Evolutionary conservation across 2,329 filamentous ascomycete genomes (phyloP).

Genomic region (Phialemonium atrogriseum): DNA sequence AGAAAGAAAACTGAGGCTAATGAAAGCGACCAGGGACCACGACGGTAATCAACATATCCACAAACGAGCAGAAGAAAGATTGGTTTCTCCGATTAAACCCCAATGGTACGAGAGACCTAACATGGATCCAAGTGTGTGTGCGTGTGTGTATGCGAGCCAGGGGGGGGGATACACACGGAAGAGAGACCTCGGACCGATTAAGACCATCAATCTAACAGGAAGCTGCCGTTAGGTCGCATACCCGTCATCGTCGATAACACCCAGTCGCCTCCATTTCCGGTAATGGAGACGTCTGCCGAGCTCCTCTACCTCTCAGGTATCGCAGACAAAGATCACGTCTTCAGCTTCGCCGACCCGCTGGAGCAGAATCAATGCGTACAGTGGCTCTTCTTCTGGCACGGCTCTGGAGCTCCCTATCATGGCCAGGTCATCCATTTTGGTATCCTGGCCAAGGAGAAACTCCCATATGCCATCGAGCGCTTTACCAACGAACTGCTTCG

Average conservation of each 20-base stretch:
- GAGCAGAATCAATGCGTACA: not conserved
- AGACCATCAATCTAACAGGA: no score
- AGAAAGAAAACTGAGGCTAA: no score
- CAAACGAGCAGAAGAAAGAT: constrained; percentile 2
- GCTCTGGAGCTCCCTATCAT: not conserved
- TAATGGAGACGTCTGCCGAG: not conserved
- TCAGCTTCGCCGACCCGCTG: not conserved
- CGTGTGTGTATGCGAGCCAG: no score
- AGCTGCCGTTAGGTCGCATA: no score
- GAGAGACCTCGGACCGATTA: no score
- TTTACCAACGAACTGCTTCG: constrained; percentile 1
- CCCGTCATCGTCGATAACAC: constrained; percentile 1
- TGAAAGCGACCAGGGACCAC: no score
- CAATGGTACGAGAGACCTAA: no score
- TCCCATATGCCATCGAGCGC: not conserved
- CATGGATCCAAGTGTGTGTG: no score
- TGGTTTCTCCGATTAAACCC: constrained; percentile 1
- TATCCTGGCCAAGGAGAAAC: not conserved
- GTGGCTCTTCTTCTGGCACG: constrained; percentile 3
- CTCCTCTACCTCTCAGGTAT: not conserved
- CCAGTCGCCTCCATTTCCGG: not conserved
- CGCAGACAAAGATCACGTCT: not conserved
- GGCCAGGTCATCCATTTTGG: not conserved
- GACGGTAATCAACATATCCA: not conserved
- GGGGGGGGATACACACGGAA: no score